Evolutionary conservation across 2,329 filamentous ascomycete genomes (phyloP).

Genomic region (Aureobasidium sp.): DNA sequence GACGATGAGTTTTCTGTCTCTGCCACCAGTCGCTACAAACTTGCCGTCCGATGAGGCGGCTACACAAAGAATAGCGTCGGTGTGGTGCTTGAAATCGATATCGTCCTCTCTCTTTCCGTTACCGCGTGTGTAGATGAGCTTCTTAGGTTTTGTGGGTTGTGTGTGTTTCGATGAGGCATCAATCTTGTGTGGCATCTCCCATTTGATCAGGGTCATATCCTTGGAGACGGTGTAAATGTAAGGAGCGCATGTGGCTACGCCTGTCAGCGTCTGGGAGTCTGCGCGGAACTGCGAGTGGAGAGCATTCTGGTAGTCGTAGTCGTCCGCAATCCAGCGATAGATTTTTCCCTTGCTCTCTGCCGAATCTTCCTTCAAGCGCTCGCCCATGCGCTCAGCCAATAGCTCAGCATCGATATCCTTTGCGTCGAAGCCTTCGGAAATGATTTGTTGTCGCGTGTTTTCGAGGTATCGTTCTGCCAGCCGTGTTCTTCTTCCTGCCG

Average conservation of each 20-base stretch:
- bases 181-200: constrained; percentile 61
- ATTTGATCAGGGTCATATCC: constrained; percentile 79
- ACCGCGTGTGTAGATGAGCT: constrained; percentile 57
- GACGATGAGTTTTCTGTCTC: constrained; percentile 76
- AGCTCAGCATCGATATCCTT: constrained; percentile 88
- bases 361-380: constrained; percentile 83
- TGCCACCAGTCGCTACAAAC: constrained; percentile 83
- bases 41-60: constrained; percentile 84
- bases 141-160: constrained; percentile 52
- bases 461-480: constrained; percentile 90
- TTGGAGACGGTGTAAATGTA: constrained; percentile 85
- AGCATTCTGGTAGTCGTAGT: constrained; percentile 62
- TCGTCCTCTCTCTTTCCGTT: constrained; percentile 55
- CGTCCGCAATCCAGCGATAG: constrained; percentile 69
- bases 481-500: constrained; percentile 75
- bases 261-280: constrained; percentile 71
- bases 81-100: constrained; percentile 61
- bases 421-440: constrained; percentile 85
- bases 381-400: constrained; percentile 56
- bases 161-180: constrained; percentile 43
- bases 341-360: constrained; percentile 85
- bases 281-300: constrained; percentile 67
- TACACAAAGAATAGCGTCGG: constrained; percentile 70
- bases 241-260: constrained; percentile 69
- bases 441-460: constrained; percentile 69